Percentiles rank a stretch among this genome's conserved stretches.
Evolutionary conservation across 768 basidiomycete species (phyloP).

Genomic region (Leucocoprinus birnbaumii): DNA sequence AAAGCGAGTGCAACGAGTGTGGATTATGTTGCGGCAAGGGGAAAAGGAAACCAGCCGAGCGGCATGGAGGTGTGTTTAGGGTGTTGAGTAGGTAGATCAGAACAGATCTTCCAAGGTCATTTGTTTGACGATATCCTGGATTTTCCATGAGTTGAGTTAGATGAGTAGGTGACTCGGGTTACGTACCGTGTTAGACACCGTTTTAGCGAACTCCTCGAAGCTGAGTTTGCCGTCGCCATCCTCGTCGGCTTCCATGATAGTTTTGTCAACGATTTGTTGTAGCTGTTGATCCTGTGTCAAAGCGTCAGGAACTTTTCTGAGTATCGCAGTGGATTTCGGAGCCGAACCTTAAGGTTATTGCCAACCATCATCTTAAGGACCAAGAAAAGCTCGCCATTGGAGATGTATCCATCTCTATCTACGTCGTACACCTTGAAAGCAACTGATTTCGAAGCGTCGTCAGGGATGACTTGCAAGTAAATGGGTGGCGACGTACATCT

Average conservation of each 20-base stretch:
- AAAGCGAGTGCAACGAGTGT: neutral
- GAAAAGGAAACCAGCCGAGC: neutral
- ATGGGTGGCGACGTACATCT: slow-evolving; percentile 59
- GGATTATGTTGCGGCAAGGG: neutral
- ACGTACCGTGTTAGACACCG: slow-evolving; percentile 91
- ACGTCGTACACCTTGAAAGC: slow-evolving; percentile 99
- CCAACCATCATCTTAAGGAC: slow-evolving; percentile 99
- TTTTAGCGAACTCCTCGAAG: slow-evolving; percentile 95
- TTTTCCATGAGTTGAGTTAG: neutral
- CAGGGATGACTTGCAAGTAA: neutral
- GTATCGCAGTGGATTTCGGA: neutral
- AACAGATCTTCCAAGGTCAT: slow-evolving; percentile 97
- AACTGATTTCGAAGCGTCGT: slow-evolving; percentile 47
- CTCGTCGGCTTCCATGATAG: slow-evolving; percentile 99
- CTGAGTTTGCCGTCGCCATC: slow-evolving; percentile 97
- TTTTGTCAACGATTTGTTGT: slow-evolving; percentile 99
- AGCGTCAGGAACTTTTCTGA: slow-evolving; percentile 3
- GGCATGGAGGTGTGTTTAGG: neutral
- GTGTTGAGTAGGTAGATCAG: slow-evolving; percentile 29
- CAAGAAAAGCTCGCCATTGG: slow-evolving; percentile 96
- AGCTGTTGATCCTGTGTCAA: slow-evolving; percentile 84
- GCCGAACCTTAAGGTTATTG: slow-evolving; percentile 87
- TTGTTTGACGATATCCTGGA: slow-evolving; percentile 95
- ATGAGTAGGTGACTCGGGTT: neutral
- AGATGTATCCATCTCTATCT: slow-evolving; percentile 96